Evolutionary conservation across 371 early-diverging fungal genomes (phyloP).

Genomic region (Mucor circinelloides): DNA sequence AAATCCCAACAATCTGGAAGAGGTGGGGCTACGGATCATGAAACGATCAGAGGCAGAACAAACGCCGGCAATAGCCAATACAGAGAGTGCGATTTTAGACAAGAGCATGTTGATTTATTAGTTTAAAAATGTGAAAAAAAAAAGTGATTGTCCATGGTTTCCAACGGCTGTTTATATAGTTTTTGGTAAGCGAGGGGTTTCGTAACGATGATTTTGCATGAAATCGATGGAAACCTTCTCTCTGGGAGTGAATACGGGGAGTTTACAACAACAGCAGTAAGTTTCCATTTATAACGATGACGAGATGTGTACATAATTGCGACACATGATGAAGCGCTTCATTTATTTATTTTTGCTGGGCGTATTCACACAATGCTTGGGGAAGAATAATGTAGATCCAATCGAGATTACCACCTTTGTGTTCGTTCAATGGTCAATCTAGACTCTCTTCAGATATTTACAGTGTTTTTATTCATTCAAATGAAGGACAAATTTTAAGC

Average conservation of each 20-base stretch:
- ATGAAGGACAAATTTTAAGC: neutral
- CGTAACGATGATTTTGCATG: neutral
- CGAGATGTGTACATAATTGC: neutral
- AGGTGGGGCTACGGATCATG: conserved; percentile 1
- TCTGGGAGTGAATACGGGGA: neutral
- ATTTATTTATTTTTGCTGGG: neutral
- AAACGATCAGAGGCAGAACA: conserved; percentile 12
- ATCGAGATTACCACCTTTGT: neutral
- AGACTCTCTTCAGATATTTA: neutral
- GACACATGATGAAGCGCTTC: neutral
- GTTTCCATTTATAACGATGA: neutral
- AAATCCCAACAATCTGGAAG: conserved; percentile 6
- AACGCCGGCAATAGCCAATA: neutral
- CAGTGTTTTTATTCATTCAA: neutral
- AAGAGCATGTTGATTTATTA: neutral
- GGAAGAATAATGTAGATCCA: neutral
- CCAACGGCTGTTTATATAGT: neutral
- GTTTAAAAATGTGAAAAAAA: too few species aligned
- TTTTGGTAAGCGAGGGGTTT: neutral
- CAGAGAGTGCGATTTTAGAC: neutral
- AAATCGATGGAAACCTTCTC: neutral
- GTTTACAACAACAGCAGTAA: neutral
- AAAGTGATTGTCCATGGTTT: neutral
- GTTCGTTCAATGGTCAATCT: neutral
- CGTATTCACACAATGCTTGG: neutral